Conservation (phyloP, 768 basidiomycete genomes). For the Lactarius tabidus region DNA sequence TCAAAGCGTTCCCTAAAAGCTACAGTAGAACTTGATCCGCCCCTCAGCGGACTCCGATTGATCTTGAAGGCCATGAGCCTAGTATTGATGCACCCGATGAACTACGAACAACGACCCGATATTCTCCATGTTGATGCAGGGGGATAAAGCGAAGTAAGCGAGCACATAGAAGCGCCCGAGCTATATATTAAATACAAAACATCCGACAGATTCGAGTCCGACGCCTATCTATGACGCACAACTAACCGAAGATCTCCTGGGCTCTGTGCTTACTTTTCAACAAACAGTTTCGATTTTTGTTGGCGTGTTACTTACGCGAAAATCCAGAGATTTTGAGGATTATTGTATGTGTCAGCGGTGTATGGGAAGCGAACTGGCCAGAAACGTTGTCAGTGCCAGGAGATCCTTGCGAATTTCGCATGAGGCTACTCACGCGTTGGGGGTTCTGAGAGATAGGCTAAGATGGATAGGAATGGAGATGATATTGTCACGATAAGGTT, state of each 20-base stretch:
- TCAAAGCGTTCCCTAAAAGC: background rate
- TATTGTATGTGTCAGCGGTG: conserved; percentile 58
- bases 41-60: background rate
- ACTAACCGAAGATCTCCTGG: conserved; percentile 22
- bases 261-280: conserved; percentile 16
- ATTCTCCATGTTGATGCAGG: conserved; percentile 1
- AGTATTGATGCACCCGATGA: background rate
- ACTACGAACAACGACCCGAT: background rate
- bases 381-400: background rate
- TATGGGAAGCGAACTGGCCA: conserved; percentile 54
- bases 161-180: conserved; percentile 1
- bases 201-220: background rate
- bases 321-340: conserved; percentile 56
- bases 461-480: background rate
- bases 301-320: conserved; percentile 42
- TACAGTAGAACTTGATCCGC: background rate
- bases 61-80: background rate
- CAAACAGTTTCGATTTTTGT: background rate
- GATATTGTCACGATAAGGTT: background rate
- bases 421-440: conserved; percentile 17
- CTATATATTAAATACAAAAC: conserved; percentile 1
- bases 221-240: background rate
- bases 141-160: background rate
- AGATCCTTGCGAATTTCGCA: background rate
- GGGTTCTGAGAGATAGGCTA: conserved; percentile 21